phyloP scores from a whole-genome alignment of 1,284 basidiomycete genomes.

The Pterula multifida region DNA sequence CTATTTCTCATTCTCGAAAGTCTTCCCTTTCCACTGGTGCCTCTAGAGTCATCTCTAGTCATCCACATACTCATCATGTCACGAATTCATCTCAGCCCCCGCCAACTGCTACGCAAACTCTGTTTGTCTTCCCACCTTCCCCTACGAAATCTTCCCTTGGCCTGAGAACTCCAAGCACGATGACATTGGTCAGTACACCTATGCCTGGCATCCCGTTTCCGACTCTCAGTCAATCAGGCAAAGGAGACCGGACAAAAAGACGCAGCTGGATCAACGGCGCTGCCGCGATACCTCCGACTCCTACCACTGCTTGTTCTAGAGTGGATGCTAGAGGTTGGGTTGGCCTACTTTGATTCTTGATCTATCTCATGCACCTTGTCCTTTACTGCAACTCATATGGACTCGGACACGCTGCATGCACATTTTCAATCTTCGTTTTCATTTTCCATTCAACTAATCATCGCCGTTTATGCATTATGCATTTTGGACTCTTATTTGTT shows the following conservation, averaged over 20 bases:
- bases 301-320: slow-evolving; percentile 71
- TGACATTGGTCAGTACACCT: slow-evolving; percentile 50
- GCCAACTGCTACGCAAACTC: slow-evolving; percentile 51
- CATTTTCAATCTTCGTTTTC: background rate
- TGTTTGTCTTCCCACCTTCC: slow-evolving; percentile 76
- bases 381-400: slow-evolving; percentile 1
- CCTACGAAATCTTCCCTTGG: slow-evolving; percentile 43
- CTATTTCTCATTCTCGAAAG: slow-evolving; percentile 8
- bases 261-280: slow-evolving; percentile 63
- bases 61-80: slow-evolving; percentile 16
- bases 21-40: background rate
- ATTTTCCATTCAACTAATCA: slow-evolving; percentile 1
- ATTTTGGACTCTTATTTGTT: background rate
- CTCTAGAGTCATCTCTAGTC: slow-evolving; percentile 16
- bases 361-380: slow-evolving; percentile 4
- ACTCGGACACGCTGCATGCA: background rate
- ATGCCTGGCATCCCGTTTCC: slow-evolving; percentile 44
- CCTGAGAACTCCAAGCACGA: slow-evolving; percentile 47
- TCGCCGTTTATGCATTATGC: background rate
- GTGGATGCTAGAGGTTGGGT: slow-evolving; percentile 72
- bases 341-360: slow-evolving; percentile 29
- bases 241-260: slow-evolving; percentile 34
- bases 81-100: slow-evolving; percentile 19
- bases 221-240: slow-evolving; percentile 12
- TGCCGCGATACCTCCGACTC: slow-evolving; percentile 50